Percentiles rank a stretch among this genome's conserved stretches.
These are phyloP conservation scores for Botrytis galanthina DNA, from an alignment of 2,329 filamentous ascomycete species.

Conservation along the genomic window DNA sequence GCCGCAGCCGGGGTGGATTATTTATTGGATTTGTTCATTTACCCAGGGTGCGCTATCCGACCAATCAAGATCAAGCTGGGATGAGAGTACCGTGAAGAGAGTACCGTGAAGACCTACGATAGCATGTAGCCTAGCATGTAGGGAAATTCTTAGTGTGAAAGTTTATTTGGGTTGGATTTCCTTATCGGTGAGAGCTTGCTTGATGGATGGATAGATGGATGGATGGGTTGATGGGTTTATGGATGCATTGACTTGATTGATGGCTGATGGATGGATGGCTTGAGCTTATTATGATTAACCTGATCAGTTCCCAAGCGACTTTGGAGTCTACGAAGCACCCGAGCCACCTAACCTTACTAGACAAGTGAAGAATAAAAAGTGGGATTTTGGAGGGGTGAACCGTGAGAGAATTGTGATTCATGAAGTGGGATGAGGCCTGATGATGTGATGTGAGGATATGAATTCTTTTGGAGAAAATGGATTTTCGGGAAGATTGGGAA, in stretches of 20 bases:
- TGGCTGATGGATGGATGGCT: neutral
- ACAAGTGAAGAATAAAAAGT: neutral
- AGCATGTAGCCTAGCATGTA: neutral
- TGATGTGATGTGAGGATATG: neutral
- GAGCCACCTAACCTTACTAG: neutral
- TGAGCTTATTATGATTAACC: neutral
- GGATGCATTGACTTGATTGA: neutral
- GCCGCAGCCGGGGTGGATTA: slow-evolving; percentile 4
- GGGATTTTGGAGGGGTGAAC: neutral
- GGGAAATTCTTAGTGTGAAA: neutral
- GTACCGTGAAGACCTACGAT: too few relatives aligned
- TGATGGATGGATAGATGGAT: neutral
- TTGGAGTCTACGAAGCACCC: too few relatives aligned
- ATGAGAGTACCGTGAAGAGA: neutral
- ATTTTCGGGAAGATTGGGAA: neutral
- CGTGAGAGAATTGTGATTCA: neutral
- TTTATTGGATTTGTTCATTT: neutral
- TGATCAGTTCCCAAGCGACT: neutral
- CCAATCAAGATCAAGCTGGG: neutral
- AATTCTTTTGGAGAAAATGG: too few relatives aligned
- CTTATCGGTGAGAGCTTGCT: slow-evolving; percentile 5
- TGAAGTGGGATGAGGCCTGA: neutral
- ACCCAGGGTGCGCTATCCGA: neutral
- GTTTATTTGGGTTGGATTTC: neutral
- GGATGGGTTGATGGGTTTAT: neutral